Evolutionary conservation across 305 asterid genomes (phyloP).

Genomic region (Fraxinus xanthoxyloides): DNA sequence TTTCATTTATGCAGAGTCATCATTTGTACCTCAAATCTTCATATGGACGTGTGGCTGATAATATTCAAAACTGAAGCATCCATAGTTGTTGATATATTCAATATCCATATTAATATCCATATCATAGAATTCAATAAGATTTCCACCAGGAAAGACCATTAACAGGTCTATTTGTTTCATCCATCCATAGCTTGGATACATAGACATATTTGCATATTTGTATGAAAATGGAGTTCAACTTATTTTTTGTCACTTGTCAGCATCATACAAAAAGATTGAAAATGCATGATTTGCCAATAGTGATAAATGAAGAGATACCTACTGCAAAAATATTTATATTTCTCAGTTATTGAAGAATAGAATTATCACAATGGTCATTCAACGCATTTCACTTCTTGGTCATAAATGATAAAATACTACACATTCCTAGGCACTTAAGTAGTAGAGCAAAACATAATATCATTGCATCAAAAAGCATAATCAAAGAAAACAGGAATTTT

Average conservation of each 20-base stretch:
- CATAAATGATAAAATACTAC: background rate
- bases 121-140: background rate
- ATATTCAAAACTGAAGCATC: background rate
- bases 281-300: background rate
- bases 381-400: background rate
- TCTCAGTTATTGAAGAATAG: background rate
- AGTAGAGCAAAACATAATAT: background rate
- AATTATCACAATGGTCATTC: background rate
- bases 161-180: background rate
- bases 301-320: background rate
- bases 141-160: background rate
- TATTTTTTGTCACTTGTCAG: background rate
- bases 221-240: background rate
- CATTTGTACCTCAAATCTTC: background rate
- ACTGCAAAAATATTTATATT: background rate
- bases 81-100: background rate
- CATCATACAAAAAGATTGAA: background rate
- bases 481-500: background rate
- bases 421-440: background rate
- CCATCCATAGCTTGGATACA: background rate
- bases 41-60: background rate
- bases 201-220: background rate
- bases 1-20: background rate
- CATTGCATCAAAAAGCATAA: background rate
- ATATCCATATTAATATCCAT: background rate